A percentile compares a stretch with the other conserved stretches of the same genome.
These are phyloP conservation scores for Barnettozyma sp. DNA, from an alignment of 805 yeast species.

Conservation along the genomic window DNA sequence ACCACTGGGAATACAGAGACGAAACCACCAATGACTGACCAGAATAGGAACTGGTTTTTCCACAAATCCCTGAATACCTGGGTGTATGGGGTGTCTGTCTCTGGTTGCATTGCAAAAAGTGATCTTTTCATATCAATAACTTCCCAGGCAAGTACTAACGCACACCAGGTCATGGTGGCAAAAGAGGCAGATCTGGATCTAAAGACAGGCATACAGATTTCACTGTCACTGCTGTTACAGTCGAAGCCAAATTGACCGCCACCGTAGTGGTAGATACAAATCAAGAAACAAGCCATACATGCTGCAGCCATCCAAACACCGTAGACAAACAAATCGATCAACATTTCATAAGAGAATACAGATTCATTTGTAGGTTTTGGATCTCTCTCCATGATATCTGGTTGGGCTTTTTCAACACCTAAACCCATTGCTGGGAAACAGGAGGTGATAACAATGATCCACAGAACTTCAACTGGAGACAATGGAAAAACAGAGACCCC, in stretches of 20 bases:
- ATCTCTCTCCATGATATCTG: slow-evolving; percentile 55
- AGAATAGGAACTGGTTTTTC: slow-evolving; percentile 69
- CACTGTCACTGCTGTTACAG: slow-evolving; percentile 49
- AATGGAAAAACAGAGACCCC: slow-evolving; percentile 75
- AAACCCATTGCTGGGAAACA: slow-evolving; percentile 84
- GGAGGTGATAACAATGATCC: slow-evolving; percentile 74
- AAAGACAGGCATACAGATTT: slow-evolving; percentile 55
- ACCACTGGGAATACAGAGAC: slow-evolving; percentile 72
- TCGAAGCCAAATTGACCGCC: slow-evolving; percentile 54
- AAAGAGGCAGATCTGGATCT: slow-evolving; percentile 72
- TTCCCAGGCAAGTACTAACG: slow-evolving; percentile 77
- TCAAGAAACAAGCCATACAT: slow-evolving; percentile 60
- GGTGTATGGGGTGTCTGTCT: slow-evolving; percentile 49
- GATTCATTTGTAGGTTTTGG: slow-evolving; percentile 51
- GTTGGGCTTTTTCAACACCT: slow-evolving; percentile 59
- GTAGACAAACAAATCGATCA: slow-evolving; percentile 62
- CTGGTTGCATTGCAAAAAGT: slow-evolving; percentile 63
- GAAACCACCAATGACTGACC: slow-evolving; percentile 72
- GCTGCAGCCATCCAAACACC: slow-evolving; percentile 69
- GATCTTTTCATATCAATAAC: slow-evolving; percentile 67
- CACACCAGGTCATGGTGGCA: slow-evolving; percentile 76
- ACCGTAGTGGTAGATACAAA: slow-evolving; percentile 62
- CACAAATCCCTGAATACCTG: slow-evolving; percentile 61
- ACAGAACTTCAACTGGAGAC: slow-evolving; percentile 71
- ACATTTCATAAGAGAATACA: slow-evolving; percentile 59